Base-by-base conservation (phyloP, 1,139 yeast genomes). In the Saccharomycopsis hybrid region DNA sequence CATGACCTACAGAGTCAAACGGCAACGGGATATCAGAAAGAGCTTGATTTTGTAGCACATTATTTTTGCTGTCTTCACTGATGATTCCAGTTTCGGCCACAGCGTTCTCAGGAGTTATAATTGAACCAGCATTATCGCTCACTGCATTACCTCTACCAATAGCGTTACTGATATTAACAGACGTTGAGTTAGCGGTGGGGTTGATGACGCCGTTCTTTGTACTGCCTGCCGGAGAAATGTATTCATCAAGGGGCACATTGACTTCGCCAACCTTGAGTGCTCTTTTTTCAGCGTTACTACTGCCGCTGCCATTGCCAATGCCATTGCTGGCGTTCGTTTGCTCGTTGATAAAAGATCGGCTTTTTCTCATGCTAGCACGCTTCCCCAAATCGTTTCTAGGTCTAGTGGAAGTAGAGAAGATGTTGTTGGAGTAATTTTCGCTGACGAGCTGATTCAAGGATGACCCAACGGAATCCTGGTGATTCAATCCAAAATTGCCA, bases 161-260 rank as follows among this genome's bases (percentile, higher is more conserved):
- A n/a, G n/a, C n/a, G 29, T 33, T n/a, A 35, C 25, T 35, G 30
- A 32, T 42, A 13, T 43, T 29, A 25, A 24, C 25, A n/a, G 25
- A 28, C 18, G 32, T 36, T n/a, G 36, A 36, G 40, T 35, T 32
- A 30, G 5, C 39, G 33, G 11, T 29, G 35, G 18, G 32, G 41
- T 4, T 27, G 41, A 7, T 38, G 31, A n/a, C 28, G 41, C 13
- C 41, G 41, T 3, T 41, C 35, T n/a, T 46, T 25, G 24, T 40
- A n/a, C n/a, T n/a, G n/a, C n/a, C n/a, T 13, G 35, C 24, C 25
- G 50, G 53, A 8, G 48, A 25, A 24, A 52, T 35, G 33, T 43
- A 52, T 28, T 52, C 55, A 25, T 52, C 55, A 8, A 52, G 28
- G 1, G 55, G 55, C 13, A 52, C 40, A 24, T 43, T 43, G 7